Base-by-base conservation (phyloP, 257 asterid species). In the Scutellaria baicalensis region DNA sequence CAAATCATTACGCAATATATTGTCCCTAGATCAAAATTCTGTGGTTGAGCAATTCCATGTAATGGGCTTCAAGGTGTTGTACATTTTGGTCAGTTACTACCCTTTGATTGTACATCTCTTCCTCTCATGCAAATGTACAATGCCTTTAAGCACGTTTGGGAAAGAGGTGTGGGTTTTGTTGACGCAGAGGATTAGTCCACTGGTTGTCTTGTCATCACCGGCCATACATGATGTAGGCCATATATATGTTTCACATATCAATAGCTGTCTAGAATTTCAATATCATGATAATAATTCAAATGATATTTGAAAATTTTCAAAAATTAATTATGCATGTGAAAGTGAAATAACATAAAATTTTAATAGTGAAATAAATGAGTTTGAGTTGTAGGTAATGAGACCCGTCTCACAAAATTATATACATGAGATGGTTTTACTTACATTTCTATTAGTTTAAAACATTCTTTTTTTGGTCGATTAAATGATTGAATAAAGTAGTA, bases 161-260 rank as follows among this genome's bases (percentile, higher is more conserved):
- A 31, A 35, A 23, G 9, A 31, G 64, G 61, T 18, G 64, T 3
- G 9, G 17, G 11, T 9, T 54, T 8, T 47, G 44, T 47, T 52
- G 58, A 18, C 68, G 75, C 48, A 67, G 68, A 27, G 48, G 79
- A 60, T 73, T 57, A 2, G 6, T 9, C 58, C 61, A 11, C 40
- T 23, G 35, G 68, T 16, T 42, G 40, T 81, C 75, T 44, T 72
- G 42, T 74, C 77, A 55, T 45, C 78, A 77, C 78, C 68, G 75
- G 60, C 83, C 75, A 51, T 31, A 7, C 14, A 27, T 3, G 31
- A 35, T 2, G 77, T 73, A 79, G 84, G 72, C 57, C 75, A 33
- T 14, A 38, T 13, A 5, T 23, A 33, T 23, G 48, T 49, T n/a
- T 35, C 43, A 20, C 6, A 10, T 16, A 16, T 60, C 52, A 59